These are phyloP conservation scores for Podospora australis DNA, from an alignment of 495 filamentous ascomycete species.

Conservation along the genomic window DNA sequence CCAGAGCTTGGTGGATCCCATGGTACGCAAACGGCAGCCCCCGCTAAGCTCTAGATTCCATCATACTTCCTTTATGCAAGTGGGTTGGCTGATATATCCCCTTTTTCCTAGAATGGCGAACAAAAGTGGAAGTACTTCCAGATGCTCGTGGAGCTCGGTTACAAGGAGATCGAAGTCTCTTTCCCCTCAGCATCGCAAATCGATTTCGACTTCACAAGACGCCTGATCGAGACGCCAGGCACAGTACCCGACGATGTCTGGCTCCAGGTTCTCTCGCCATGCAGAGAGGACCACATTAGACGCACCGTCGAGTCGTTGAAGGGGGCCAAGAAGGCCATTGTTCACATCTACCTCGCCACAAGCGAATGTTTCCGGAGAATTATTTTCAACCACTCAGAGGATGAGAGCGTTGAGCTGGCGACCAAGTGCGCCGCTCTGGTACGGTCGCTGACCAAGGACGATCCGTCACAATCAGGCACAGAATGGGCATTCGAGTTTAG, in stretches of 20 bases:
- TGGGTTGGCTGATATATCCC: constrained; percentile 18
- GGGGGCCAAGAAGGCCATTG: constrained; percentile 89
- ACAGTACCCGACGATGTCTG: constrained; percentile 88
- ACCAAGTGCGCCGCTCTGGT: constrained; percentile 83
- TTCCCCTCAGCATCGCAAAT: constrained; percentile 92
- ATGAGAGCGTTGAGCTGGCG: constrained; percentile 75
- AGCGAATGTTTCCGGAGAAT: constrained; percentile 87
- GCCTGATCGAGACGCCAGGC: constrained; percentile 80
- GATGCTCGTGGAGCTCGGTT: constrained; percentile 88
- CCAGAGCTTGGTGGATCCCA: constrained; percentile 80
- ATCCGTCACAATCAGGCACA: constrained; percentile 66
- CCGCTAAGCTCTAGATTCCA: neutral
- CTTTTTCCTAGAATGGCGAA: constrained; percentile 61
- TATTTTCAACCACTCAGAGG: constrained; percentile 80
- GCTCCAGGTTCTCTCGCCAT: constrained; percentile 91
- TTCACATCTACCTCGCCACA: constrained; percentile 95
- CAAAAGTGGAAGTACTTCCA: constrained; percentile 94
- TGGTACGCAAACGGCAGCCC: constrained; percentile 49
- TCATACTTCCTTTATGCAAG: neutral
- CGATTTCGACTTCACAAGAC: constrained; percentile 91
- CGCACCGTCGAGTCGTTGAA: constrained; percentile 85
- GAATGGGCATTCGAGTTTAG: constrained; percentile 96
- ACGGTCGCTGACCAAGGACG: constrained; percentile 89
- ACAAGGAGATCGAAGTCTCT: constrained; percentile 97
- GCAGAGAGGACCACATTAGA: constrained; percentile 84